Conservation (phyloP, 345 rosid species). For the Boechera retrofracta region DNA sequence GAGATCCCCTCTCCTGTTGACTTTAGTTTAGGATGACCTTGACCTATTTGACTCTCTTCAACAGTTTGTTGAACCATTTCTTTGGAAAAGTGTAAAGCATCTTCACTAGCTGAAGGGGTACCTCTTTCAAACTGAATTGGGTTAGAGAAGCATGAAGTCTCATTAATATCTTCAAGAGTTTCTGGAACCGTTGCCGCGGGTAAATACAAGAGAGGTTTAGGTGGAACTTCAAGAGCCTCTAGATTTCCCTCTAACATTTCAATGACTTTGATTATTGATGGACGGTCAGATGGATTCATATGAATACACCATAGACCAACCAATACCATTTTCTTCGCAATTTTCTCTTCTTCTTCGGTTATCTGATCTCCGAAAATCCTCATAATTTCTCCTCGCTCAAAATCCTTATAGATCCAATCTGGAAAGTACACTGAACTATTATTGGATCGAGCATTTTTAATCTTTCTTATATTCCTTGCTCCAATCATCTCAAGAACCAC, state of each 20-base stretch:
- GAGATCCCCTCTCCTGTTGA: neutral
- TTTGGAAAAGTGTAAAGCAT: neutral
- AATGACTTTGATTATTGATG: slow-evolving; percentile 44
- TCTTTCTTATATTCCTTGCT: too few relatives aligned
- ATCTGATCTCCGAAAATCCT: neutral
- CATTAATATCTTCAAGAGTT: neutral
- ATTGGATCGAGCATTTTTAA: neutral
- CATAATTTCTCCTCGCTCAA: neutral
- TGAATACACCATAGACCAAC: slow-evolving; percentile 56
- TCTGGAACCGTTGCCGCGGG: neutral
- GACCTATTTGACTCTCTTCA: neutral
- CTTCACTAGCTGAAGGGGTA: neutral
- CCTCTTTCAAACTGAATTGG: slow-evolving; percentile 1
- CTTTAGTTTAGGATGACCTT: neutral
- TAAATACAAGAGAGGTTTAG: slow-evolving; percentile 17
- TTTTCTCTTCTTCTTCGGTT: slow-evolving; percentile 23
- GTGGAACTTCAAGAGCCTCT: slow-evolving; percentile 18
- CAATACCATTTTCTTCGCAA: slow-evolving; percentile 36
- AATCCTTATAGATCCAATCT: slow-evolving; percentile 18
- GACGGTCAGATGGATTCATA: slow-evolving; percentile 49
- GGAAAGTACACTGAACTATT: slow-evolving; percentile 29
- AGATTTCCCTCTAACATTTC: slow-evolving; percentile 44
- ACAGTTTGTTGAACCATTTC: neutral
- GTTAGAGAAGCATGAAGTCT: neutral
- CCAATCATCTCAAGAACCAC: too few relatives aligned